A percentile compares a stretch with the other conserved stretches of the same genome.
Evolutionary conservation across 1,284 basidiomycete species (phyloP).

Genomic region (Termitomyces sp.): DNA sequence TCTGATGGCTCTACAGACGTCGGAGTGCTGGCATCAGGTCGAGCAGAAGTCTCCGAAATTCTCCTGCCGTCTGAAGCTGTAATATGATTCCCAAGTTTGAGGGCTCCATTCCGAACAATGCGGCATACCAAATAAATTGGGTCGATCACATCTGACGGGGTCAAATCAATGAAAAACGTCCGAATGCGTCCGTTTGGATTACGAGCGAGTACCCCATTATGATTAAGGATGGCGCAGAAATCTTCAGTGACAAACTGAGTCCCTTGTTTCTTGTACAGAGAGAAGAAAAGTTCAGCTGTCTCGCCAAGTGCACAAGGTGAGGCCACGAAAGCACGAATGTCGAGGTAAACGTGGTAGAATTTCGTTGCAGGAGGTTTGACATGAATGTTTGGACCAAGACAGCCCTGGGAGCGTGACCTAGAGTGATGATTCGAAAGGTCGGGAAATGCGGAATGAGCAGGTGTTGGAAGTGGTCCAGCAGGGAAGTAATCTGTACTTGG

Average conservation of each 20-base stretch:
- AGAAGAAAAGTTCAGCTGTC: constrained; percentile 90
- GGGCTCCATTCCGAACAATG: constrained; percentile 83
- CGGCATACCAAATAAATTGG: constrained; percentile 86
- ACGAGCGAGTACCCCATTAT: constrained; percentile 82
- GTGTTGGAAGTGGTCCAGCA: constrained; percentile 48
- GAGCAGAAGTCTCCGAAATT: constrained; percentile 45
- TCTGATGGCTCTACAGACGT: constrained; percentile 6
- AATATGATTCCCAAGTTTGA: constrained; percentile 69
- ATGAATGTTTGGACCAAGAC: constrained; percentile 32
- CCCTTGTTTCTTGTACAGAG: constrained; percentile 84
- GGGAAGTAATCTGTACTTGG: constrained; percentile 37
- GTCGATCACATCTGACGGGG: constrained; percentile 79
- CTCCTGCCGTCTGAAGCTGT: constrained; percentile 41
- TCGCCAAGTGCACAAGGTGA: constrained; percentile 87
- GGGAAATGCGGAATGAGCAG: constrained; percentile 63
- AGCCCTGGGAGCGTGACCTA: constrained; percentile 45
- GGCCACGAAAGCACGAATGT: constrained; percentile 88
- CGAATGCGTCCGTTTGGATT: constrained; percentile 68
- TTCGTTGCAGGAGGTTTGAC: constrained; percentile 49
- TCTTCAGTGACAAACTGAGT: constrained; percentile 92
- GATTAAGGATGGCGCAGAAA: constrained; percentile 85
- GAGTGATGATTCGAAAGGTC: constrained; percentile 40
- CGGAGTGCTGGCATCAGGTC: constrained; percentile 23
- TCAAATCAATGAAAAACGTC: constrained; percentile 87
- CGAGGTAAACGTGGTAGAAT: constrained; percentile 87